Evolutionary conservation across 2,329 filamentous ascomycete genomes (phyloP).

Genomic region (Stemphylium beticola): DNA sequence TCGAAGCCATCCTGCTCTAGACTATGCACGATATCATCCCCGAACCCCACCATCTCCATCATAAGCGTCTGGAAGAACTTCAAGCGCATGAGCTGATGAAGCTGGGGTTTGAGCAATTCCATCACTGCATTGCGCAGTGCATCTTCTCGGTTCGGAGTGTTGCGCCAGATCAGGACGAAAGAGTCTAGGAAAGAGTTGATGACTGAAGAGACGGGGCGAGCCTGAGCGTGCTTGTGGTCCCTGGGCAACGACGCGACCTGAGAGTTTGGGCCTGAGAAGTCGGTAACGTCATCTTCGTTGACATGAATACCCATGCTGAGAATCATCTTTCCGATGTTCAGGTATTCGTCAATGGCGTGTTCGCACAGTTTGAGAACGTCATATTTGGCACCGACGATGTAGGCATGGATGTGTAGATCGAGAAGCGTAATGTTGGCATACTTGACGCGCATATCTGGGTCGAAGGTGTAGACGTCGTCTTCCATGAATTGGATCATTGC

Average conservation of each 20-base stretch:
- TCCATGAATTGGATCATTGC: slow-evolving; percentile 30
- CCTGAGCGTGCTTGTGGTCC: not conserved
- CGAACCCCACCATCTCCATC: slow-evolving; percentile 19
- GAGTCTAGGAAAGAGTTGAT: slow-evolving; percentile 28
- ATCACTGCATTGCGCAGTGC: slow-evolving; percentile 22
- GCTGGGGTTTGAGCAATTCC: slow-evolving; percentile 22
- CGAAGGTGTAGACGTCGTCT: slow-evolving; percentile 26
- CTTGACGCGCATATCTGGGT: slow-evolving; percentile 5
- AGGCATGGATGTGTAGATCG: slow-evolving; percentile 36
- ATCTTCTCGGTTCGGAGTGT: slow-evolving; percentile 21
- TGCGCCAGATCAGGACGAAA: slow-evolving; percentile 30
- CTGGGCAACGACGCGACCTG: too few relatives aligned
- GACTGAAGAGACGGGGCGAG: not conserved
- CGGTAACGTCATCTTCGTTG: not conserved
- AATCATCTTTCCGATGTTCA: slow-evolving; percentile 11
- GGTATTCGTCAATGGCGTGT: slow-evolving; percentile 21
- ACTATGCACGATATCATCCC: slow-evolving; percentile 20
- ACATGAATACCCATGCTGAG: slow-evolving; percentile 9
- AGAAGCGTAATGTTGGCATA: slow-evolving; percentile 27
- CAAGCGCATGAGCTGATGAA: slow-evolving; percentile 18
- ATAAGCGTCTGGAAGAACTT: slow-evolving; percentile 26
- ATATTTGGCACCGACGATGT: slow-evolving; percentile 32
- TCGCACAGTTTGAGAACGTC: slow-evolving; percentile 15
- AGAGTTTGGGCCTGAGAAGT: not conserved
- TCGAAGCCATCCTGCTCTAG: slow-evolving; percentile 29